Conservation (phyloP, 2,329 filamentous ascomycete species). For the Phoma herbarum region DNA sequence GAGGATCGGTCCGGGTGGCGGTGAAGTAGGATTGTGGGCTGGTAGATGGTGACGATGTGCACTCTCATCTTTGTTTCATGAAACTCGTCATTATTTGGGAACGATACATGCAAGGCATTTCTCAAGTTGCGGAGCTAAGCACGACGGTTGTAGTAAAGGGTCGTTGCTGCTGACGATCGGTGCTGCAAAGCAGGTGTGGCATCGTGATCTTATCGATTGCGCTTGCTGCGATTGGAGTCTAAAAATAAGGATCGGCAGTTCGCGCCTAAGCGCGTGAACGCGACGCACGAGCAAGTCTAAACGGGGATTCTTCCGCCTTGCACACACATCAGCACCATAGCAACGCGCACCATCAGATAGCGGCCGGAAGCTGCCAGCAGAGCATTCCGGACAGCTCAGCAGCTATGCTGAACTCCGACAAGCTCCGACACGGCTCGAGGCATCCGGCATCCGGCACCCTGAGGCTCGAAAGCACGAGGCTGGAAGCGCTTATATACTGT, state of each 20-base stretch:
- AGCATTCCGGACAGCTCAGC: neutral
- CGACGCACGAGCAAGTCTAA: conserved; percentile 17
- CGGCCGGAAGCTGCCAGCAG: neutral
- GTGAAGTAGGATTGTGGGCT: conserved; percentile 8
- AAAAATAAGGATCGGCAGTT: conserved; percentile 27
- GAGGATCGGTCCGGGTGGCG: conserved; percentile 6
- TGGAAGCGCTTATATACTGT: conserved; percentile 38
- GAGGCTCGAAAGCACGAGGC: conserved; percentile 25
- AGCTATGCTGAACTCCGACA: neutral
- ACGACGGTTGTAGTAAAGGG: neutral
- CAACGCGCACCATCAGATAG: neutral
- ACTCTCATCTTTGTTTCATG: conserved; percentile 1
- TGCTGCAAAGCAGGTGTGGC: conserved; percentile 13
- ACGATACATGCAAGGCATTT: neutral
- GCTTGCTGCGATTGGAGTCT: conserved; percentile 16
- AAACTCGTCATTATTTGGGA: neutral
- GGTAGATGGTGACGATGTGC: conserved; percentile 3
- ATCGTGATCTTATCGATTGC: conserved; percentile 27
- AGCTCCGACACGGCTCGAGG: neutral
- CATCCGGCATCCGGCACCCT: conserved; percentile 8
- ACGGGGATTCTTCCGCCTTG: conserved; percentile 7
- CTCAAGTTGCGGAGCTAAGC: neutral
- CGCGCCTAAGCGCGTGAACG: conserved; percentile 28
- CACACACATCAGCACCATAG: neutral
- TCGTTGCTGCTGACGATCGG: conserved; percentile 17